Evolutionary conservation across 2,329 filamentous ascomycete genomes (phyloP).

Genomic region (Fusarium sp.): DNA sequence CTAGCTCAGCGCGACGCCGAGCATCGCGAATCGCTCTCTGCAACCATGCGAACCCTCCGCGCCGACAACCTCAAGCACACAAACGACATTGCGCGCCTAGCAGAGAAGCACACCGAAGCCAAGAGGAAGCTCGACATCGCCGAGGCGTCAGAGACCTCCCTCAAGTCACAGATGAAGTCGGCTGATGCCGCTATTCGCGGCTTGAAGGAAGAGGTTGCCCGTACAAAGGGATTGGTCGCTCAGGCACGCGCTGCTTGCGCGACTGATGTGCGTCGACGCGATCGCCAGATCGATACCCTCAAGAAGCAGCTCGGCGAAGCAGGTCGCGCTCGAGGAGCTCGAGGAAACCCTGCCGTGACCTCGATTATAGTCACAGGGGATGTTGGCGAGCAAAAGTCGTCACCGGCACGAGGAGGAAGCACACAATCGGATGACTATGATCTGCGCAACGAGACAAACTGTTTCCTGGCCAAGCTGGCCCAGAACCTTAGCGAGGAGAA

Average conservation of each 20-base stretch:
- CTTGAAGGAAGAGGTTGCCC: constrained; percentile 86
- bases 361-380: constrained; percentile 69
- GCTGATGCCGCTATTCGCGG: constrained; percentile 79
- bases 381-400: constrained; percentile 60
- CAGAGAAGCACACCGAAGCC: constrained; percentile 65
- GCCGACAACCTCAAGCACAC: constrained; percentile 80
- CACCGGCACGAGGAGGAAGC: constrained; percentile 34
- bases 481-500: constrained; percentile 92
- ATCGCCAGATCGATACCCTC: constrained; percentile 87
- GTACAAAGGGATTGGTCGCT: constrained; percentile 81
- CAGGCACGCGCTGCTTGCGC: constrained; percentile 89
- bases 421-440: constrained; percentile 66
- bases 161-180: constrained; percentile 76
- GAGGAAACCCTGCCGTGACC: constrained; percentile 65
- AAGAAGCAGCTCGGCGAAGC: constrained; percentile 87
- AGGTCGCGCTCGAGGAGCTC: constrained; percentile 69
- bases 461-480: constrained; percentile 87
- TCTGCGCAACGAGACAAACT: constrained; percentile 87
- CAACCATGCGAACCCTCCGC: constrained; percentile 80
- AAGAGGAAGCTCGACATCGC: constrained; percentile 67
- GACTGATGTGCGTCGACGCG: constrained; percentile 90
- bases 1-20: constrained; percentile 81
- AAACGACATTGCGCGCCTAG: constrained; percentile 71
- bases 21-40: constrained; percentile 84
- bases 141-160: constrained; percentile 77